phyloP scores from a whole-genome alignment of 768 basidiomycete genomes.

The Trametopsis cervina region DNA sequence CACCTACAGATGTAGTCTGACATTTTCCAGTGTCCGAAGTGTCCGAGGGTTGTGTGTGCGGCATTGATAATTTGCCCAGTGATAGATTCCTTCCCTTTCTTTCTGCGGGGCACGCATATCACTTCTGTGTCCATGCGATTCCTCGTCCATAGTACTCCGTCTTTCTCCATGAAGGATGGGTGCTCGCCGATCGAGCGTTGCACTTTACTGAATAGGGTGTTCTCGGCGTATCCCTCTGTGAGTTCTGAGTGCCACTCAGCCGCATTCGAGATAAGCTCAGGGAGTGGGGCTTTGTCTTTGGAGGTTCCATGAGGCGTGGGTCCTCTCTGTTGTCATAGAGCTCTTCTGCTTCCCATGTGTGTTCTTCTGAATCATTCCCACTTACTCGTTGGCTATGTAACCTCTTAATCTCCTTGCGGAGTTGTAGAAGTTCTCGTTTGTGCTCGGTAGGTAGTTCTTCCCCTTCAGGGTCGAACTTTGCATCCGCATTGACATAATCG shows the following conservation, averaged over 20 bases:
- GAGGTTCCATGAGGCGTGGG: neutral
- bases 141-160: too few species aligned
- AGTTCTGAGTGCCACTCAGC: too few species aligned
- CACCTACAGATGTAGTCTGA: conserved; percentile 24
- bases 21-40: conserved; percentile 24
- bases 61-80: conserved; percentile 19
- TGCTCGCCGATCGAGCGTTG: too few species aligned
- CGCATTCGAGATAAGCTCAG: too few species aligned
- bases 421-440: conserved; percentile 18
- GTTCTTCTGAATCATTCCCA: neutral
- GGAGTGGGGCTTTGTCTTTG: neutral
- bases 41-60: conserved; percentile 27
- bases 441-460: conserved; percentile 5
- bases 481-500: neutral
- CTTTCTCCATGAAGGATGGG: too few species aligned
- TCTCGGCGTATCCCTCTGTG: too few species aligned
- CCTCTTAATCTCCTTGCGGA: too few species aligned
- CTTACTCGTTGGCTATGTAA: too few species aligned
- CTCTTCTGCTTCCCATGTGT: neutral
- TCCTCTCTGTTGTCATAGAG: neutral
- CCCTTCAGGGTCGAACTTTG: neutral
- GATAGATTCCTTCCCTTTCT: neutral
- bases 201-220: too few species aligned
- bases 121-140: too few species aligned
- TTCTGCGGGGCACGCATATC: conserved; percentile 1